These are phyloP conservation scores for Fusarium torulosum DNA, from an alignment of 2,329 filamentous ascomycete species.

Conservation along the genomic window DNA sequence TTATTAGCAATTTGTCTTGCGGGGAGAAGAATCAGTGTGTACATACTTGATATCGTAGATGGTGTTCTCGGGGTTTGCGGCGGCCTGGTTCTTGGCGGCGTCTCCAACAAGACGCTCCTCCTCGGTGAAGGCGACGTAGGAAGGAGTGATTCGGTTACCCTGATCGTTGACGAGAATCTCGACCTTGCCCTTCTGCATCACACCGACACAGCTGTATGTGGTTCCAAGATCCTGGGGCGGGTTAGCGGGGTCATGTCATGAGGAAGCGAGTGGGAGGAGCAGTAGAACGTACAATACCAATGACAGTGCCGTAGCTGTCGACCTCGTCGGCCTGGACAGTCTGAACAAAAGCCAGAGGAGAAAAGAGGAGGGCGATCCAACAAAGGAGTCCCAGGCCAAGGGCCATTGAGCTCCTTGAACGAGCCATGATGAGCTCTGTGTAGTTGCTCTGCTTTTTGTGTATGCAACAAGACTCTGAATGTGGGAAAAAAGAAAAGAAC, in stretches of 20 bases:
- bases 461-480: constrained; percentile 41
- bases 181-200: constrained; percentile 95
- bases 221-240: constrained; percentile 79
- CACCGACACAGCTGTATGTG: constrained; percentile 90
- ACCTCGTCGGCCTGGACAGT: constrained; percentile 79
- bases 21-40: neutral
- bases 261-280: neutral
- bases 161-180: constrained; percentile 97
- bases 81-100: constrained; percentile 95
- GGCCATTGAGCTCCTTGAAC: constrained; percentile 76
- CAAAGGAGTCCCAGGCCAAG: constrained; percentile 88
- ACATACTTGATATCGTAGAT: constrained; percentile 88
- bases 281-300: constrained; percentile 80
- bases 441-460: constrained; percentile 37
- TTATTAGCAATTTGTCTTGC: constrained; percentile 41
- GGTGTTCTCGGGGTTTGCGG: constrained; percentile 80
- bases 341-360: constrained; percentile 86
- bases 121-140: constrained; percentile 96
- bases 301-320: constrained; percentile 87
- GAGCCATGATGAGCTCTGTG: constrained; percentile 60
- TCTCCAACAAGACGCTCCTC: constrained; percentile 97
- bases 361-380: constrained; percentile 91
- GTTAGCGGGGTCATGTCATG: constrained; percentile 31
- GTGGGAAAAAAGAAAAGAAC: constrained; percentile 42
- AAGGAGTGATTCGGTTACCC: constrained; percentile 95